Conservation (phyloP, 768 basidiomycete species). For the Arthromyces matolae region DNA sequence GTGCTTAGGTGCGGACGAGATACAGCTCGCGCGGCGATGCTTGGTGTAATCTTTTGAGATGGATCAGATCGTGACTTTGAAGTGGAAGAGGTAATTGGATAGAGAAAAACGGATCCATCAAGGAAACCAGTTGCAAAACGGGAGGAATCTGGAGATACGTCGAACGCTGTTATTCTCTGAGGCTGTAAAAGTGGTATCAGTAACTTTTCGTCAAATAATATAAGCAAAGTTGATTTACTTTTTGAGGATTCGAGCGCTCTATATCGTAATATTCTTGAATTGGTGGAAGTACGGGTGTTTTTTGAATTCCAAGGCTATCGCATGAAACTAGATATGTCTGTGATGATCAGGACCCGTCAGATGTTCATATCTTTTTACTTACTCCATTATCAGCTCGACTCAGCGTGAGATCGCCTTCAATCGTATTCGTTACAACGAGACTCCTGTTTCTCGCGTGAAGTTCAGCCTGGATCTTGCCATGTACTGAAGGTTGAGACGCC, state of each 20-base stretch:
- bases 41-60: conserved; percentile 21
- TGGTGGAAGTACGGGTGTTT: conserved; percentile 48
- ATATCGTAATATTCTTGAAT: conserved; percentile 47
- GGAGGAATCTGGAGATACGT: conserved; percentile 54
- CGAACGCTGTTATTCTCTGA: conserved; percentile 60
- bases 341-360: neutral
- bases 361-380: conserved; percentile 14
- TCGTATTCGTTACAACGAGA: conserved; percentile 39
- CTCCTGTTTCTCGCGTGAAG: conserved; percentile 53
- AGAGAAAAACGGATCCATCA: conserved; percentile 55
- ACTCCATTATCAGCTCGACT: conserved; percentile 27
- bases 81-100: conserved; percentile 29
- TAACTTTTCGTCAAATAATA: neutral
- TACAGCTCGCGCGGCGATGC: conserved; percentile 27
- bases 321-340: conserved; percentile 45
- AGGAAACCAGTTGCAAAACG: conserved; percentile 59
- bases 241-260: conserved; percentile 38
- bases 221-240: conserved; percentile 27
- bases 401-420: conserved; percentile 48
- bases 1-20: conserved; percentile 49
- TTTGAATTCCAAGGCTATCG: conserved; percentile 41
- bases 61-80: conserved; percentile 15
- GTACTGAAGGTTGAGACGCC: conserved; percentile 47
- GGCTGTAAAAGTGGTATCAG: conserved; percentile 30
- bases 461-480: conserved; percentile 56